Conservation (phyloP, 2,329 filamentous ascomycete genomes). For the Fusarium pilosicola region DNA sequence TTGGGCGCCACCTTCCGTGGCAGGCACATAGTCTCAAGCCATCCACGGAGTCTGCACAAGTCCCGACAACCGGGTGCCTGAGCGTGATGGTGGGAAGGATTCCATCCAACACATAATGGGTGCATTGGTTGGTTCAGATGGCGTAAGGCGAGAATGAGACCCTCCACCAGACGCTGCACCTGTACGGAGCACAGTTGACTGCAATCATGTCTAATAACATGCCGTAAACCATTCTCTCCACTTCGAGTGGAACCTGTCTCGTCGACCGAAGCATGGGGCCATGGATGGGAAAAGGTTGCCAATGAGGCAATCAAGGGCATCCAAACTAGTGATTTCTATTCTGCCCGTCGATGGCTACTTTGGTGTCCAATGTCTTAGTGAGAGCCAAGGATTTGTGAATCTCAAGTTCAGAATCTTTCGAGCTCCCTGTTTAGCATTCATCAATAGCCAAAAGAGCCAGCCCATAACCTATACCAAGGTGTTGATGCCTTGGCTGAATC, state of each 20-base stretch:
- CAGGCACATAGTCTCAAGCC: conserved; percentile 13
- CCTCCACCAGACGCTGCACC: conserved; percentile 37
- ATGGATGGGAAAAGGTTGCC: conserved; percentile 32
- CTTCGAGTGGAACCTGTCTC: conserved; percentile 42
- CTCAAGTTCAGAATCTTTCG: not conserved
- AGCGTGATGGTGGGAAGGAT: conserved; percentile 36
- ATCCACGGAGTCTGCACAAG: conserved; percentile 24
- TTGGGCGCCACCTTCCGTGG: conserved; percentile 5
- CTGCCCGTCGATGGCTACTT: conserved; percentile 8
- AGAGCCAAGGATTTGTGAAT: conserved; percentile 7
- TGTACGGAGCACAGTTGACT: conserved; percentile 32
- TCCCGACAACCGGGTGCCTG: conserved; percentile 31
- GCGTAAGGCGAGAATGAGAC: conserved; percentile 31
- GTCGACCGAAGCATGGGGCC: conserved; percentile 38
- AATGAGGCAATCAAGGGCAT: conserved; percentile 27
- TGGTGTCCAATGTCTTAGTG: conserved; percentile 5
- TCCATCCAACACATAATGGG: conserved; percentile 11
- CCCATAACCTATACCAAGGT: not conserved
- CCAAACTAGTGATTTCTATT: conserved; percentile 27
- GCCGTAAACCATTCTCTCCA: conserved; percentile 42
- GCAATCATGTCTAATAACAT: conserved; percentile 37
- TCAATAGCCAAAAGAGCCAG: not conserved
- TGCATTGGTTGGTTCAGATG: conserved; percentile 32
- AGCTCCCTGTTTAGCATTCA: not conserved
- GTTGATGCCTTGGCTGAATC: not conserved